Percentiles rank a stretch among this genome's conserved stretches.
Conservation (phyloP, 2,329 filamentous ascomycete species). For the Talaromyces sp. region DNA sequence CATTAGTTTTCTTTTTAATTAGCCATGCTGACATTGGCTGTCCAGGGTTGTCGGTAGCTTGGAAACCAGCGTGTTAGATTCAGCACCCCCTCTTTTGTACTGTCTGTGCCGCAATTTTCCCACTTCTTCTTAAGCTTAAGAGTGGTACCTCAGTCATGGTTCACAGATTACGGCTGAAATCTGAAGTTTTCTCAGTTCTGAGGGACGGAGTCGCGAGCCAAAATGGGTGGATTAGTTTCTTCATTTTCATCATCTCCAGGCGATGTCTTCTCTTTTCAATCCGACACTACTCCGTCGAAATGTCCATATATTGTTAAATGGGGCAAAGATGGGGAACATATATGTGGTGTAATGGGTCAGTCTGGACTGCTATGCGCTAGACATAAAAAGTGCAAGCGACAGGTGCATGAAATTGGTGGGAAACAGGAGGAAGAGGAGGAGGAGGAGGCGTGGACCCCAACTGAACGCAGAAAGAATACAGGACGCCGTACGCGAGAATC, state of each 20-base stretch:
- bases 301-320: not conserved
- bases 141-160: not conserved
- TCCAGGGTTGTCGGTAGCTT: not conserved
- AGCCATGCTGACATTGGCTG: not conserved
- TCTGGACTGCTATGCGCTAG: not conserved
- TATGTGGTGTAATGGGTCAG: not conserved
- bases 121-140: not conserved
- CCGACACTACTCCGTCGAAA: not conserved
- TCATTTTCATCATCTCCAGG: not conserved
- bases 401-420: not conserved
- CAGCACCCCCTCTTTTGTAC: not conserved
- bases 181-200: not conserved
- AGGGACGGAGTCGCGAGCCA: not conserved
- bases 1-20: not conserved
- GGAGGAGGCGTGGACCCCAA: no score
- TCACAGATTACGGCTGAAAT: not conserved
- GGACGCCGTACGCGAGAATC: not conserved
- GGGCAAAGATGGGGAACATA: not conserved
- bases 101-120: not conserved
- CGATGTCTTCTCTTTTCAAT: not conserved
- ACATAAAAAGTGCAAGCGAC: not conserved
- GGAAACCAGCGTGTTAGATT: not conserved
- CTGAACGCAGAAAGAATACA: no score
- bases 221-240: not conserved
- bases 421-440: not conserved